A percentile compares a stretch with the other conserved stretches of the same genome.
Evolutionary conservation across 768 basidiomycete species (phyloP).

Genomic region (Vishniacozyma victoriae): DNA sequence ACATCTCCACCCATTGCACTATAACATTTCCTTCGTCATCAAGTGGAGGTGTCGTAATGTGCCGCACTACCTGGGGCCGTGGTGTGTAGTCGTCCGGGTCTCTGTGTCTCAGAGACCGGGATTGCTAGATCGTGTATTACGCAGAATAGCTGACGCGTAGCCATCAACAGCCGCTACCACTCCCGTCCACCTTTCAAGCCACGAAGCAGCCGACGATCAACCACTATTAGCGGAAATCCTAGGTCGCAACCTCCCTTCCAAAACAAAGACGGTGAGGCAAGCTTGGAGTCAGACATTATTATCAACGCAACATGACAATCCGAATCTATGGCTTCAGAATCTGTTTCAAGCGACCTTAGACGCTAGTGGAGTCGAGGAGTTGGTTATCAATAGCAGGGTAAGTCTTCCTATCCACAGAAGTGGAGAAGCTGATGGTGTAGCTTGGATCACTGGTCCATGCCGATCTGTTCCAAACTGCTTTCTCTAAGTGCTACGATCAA

Average conservation of each 20-base stretch:
- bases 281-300: constrained; percentile 33
- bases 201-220: constrained; percentile 16
- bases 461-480: constrained; percentile 38
- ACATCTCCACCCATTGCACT: too few species aligned
- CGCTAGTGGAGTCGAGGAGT: constrained; percentile 22
- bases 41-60: too few species aligned
- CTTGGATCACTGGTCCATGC: constrained; percentile 30
- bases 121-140: too few species aligned
- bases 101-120: too few species aligned
- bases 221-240: constrained; percentile 30
- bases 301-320: constrained; percentile 21
- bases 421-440: constrained; percentile 13
- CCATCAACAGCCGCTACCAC: too few species aligned
- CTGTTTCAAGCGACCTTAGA: constrained; percentile 37
- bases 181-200: too few species aligned
- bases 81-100: too few species aligned
- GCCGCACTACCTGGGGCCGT: too few species aligned
- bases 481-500: constrained; percentile 32
- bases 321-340: constrained; percentile 25
- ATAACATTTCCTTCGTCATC: too few species aligned
- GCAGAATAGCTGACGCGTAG: too few species aligned
- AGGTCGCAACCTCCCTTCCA: constrained; percentile 21
- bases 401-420: background rate
- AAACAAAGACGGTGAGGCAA: constrained; percentile 19
- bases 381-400: constrained; percentile 23